A percentile compares a stretch with the other conserved stretches of the same genome.
phyloP scores from a whole-genome alignment of 805 yeast genomes.

The Saccharomyces cerevisiae region DNA sequence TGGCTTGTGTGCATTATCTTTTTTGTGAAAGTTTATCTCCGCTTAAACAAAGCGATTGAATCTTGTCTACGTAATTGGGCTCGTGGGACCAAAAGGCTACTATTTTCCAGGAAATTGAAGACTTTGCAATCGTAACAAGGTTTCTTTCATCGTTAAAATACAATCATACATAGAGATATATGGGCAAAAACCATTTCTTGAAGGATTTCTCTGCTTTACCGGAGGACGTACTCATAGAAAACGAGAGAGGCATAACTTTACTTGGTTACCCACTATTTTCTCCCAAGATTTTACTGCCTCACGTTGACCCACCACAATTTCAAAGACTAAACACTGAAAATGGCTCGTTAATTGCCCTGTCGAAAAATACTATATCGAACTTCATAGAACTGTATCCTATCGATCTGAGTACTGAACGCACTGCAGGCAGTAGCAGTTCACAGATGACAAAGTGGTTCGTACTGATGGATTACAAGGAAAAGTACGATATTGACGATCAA shows the following conservation, averaged over 20 bases:
- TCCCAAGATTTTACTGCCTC: conserved; percentile 38
- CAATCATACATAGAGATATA: neutral
- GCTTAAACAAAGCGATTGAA: neutral
- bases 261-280: conserved; percentile 48
- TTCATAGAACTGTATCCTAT: conserved; percentile 18
- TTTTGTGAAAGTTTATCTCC: neutral
- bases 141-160: neutral
- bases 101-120: neutral
- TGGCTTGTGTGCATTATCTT: neutral
- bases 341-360: conserved; percentile 7
- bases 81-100: conserved; percentile 11
- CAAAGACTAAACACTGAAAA: conserved; percentile 6
- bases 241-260: conserved; percentile 45
- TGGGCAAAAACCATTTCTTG: neutral
- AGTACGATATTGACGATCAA: conserved; percentile 63
- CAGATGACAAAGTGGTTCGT: conserved; percentile 52
- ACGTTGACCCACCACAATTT: conserved; percentile 40
- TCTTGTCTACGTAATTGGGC: conserved; percentile 8
- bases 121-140: neutral
- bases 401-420: conserved; percentile 1
- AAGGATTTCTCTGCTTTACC: conserved; percentile 5
- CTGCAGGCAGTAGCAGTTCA: neutral
- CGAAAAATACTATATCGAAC: conserved; percentile 9
- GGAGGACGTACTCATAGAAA: conserved; percentile 41
- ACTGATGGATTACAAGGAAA: conserved; percentile 41